phyloP scores from a whole-genome alignment of 129 eudicot species.

The Flaveria sonorensis region DNA sequence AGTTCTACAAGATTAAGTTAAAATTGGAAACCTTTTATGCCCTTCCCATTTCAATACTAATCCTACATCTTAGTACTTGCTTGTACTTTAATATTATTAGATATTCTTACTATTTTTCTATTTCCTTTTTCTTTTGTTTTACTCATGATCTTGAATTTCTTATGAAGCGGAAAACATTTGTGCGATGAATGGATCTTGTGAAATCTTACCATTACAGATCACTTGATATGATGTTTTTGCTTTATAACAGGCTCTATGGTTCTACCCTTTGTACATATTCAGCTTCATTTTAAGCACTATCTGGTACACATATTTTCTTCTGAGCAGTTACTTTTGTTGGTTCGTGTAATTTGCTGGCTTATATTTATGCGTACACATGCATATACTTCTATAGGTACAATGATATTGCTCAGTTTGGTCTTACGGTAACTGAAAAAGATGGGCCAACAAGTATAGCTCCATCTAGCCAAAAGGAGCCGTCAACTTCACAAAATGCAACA shows the following conservation, averaged over 20 bases:
- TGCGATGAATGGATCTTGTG: constrained; percentile 9
- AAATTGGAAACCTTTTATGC: neutral
- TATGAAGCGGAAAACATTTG: constrained; percentile 12
- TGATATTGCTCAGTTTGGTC: constrained; percentile 91
- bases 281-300: constrained; percentile 86
- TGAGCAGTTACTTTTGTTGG: constrained; percentile 1
- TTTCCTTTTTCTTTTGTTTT: neutral
- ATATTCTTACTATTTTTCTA: neutral
- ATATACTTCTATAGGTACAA: constrained; percentile 64
- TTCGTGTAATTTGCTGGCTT: constrained; percentile 7
- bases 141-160: neutral
- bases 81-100: constrained; percentile 2
- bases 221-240: constrained; percentile 26
- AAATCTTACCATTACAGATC: constrained; percentile 14
- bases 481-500: constrained; percentile 40
- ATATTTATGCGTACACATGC: neutral
- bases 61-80: neutral
- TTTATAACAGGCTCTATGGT: constrained; percentile 76
- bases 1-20: neutral
- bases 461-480: constrained; percentile 44
- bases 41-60: neutral
- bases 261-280: constrained; percentile 88
- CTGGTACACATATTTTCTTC: constrained; percentile 60
- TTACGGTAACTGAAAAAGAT: constrained; percentile 55
- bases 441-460: constrained; percentile 29